Evolutionary conservation across 306 rosid genomes (phyloP).

Genomic region (Malus sylvestris): DNA sequence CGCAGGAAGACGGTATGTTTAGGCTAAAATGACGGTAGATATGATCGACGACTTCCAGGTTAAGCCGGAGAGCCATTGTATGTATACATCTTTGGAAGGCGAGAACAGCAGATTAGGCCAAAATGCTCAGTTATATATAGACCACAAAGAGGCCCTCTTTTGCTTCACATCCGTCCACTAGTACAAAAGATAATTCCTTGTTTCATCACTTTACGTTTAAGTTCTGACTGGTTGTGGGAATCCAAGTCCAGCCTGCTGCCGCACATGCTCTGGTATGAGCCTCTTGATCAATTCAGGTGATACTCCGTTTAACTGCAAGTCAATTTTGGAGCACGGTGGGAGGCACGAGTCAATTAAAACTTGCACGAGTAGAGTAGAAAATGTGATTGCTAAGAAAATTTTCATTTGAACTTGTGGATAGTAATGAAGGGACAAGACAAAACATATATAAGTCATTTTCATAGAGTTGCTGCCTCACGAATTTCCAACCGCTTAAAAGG

Average conservation of each 20-base stretch:
- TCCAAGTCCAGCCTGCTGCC: constrained; percentile 55
- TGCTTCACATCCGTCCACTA: constrained; percentile 31
- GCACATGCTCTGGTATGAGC: constrained; percentile 80
- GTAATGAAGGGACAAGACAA: background rate
- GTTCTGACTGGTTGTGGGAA: constrained; percentile 49
- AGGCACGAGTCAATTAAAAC: background rate
- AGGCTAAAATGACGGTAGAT: constrained; percentile 40
- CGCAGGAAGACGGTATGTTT: constrained; percentile 15
- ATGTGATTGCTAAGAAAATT: background rate
- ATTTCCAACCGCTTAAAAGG: background rate
- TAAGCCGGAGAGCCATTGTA: constrained; percentile 45
- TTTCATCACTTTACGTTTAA: constrained; percentile 38
- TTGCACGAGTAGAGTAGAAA: background rate
- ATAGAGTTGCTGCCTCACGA: background rate
- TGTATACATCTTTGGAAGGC: constrained; percentile 52
- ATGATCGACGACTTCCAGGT: constrained; percentile 36
- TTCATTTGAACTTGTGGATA: background rate
- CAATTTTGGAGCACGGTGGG: background rate
- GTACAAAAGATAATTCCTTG: constrained; percentile 29
- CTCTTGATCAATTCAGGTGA: constrained; percentile 63
- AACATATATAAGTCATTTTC: background rate
- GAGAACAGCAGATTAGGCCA: constrained; percentile 42
- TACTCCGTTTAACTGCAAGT: constrained; percentile 62
- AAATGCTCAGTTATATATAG: constrained; percentile 32
- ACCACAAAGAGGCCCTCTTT: constrained; percentile 35